Evolutionary conservation across 2,329 filamentous ascomycete genomes (phyloP), one percentile per base, ranked within the genome.

Genomic region (Arthroderma uncinatum): DNA sequence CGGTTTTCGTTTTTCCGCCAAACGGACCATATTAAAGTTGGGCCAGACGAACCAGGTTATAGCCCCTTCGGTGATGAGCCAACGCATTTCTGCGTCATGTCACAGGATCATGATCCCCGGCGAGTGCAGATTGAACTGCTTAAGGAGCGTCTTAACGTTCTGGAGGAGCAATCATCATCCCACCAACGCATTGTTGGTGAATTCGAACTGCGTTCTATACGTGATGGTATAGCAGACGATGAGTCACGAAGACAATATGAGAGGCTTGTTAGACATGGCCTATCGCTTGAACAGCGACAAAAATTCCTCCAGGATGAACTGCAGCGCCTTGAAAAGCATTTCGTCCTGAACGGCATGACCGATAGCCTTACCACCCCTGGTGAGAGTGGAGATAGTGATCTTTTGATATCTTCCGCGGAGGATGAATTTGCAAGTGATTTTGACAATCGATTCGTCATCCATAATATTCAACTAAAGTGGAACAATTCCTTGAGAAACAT

Each of bases 391-490:
- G 73, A 77, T 55, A 64, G 71, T 21, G 76, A 79, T 33, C 80
- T 85, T 1, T 16, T 50, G 19, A 33, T 50, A 33, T 30, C 47
- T 30, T 82, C 84, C 2, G 82, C 85, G 0, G 81, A 85, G 2
- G 82, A 87, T 14, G 90, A 96, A 62, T 92, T 92, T 63, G 85
- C 88, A 53, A 95, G 87, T 70, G 91, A 97, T 68, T 98, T 96
- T 77, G 93, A 94, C 69, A 98, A 98, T 67, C 87, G 93, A 1
- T 98, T 98, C 75, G 92, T 97, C 64, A 87, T 98, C 55, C 93
- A 98, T 76, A 98, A 98, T 65, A 82, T 94, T 68, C 93, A 98
- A 67, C 76, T 98, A 58, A 98, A 98, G 71, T 98, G 93, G 93
- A 97, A 95, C 74, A 98, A 98, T 65, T 82, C 91, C 9, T 74